These are phyloP conservation scores for Guyanaporus albipodus DNA, from an alignment of 768 basidiomycete genomes.

Conservation along the genomic window DNA sequence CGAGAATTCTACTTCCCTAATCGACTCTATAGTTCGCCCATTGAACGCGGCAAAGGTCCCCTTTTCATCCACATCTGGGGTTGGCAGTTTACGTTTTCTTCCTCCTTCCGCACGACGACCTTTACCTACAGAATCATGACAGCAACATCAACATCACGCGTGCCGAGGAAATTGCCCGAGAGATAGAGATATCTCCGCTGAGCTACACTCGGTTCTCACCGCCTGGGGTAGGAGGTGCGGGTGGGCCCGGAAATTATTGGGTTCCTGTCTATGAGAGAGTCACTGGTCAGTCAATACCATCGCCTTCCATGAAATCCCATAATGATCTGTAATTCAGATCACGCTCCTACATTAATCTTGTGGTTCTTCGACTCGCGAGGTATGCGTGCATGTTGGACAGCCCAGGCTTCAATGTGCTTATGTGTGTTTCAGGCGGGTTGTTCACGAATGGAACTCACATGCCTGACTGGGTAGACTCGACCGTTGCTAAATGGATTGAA, in stretches of 20 bases:
- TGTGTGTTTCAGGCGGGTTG: constrained; percentile 41
- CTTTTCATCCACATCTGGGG: constrained; percentile 68
- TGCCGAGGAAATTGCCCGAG: constrained; percentile 59
- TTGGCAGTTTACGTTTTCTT: constrained; percentile 29
- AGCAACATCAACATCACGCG: constrained; percentile 73
- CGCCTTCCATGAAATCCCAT: background rate
- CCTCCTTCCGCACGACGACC: background rate
- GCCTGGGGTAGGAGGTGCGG: constrained; percentile 55
- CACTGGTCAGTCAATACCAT: constrained; percentile 25
- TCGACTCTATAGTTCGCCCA: constrained; percentile 62
- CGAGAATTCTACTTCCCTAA: constrained; percentile 62
- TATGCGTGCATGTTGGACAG: constrained; percentile 14
- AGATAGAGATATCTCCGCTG: constrained; percentile 48
- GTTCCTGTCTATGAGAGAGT: constrained; percentile 54
- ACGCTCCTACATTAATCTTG: constrained; percentile 49
- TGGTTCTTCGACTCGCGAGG: constrained; percentile 80
- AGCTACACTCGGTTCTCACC: constrained; percentile 65
- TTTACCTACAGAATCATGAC: constrained; percentile 59
- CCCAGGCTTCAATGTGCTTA: constrained; percentile 3
- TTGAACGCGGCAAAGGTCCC: constrained; percentile 54
- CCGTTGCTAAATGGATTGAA: constrained; percentile 59
- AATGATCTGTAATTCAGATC: constrained; percentile 23
- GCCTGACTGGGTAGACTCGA: constrained; percentile 66
- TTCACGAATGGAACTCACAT: constrained; percentile 42
- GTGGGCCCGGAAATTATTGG: constrained; percentile 73